Evolutionary conservation across 148 eudicot species (phyloP), one percentile per base, ranked within the genome.

Genomic region (Rhododendron griersonianum): DNA sequence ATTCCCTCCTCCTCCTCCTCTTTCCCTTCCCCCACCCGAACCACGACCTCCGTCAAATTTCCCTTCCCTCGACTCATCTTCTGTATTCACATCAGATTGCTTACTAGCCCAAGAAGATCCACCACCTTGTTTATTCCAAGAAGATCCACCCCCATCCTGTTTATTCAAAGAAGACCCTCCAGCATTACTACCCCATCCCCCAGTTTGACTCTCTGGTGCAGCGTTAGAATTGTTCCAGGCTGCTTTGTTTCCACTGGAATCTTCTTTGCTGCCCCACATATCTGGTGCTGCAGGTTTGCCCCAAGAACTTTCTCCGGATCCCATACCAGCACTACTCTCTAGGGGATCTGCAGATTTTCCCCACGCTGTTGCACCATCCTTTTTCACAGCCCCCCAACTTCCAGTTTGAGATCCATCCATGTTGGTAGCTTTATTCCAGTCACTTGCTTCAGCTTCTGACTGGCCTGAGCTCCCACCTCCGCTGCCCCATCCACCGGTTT

Each of bases 21-120:
- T 85, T 51, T 91, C 92, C 78, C 92, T 87, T 71, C 93, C 79
- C 61, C 93, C 94, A 74, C 93, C 90, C 11, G 63, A 87, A 83
- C 88, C 91, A 39, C 87, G 88, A 11, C 89, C 90, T 18, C 88
- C 89, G 21, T 48, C 86, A 83, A 86, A 88, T 82, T 78, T 35
- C 2, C 69, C 83, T 67, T 84, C 89, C n/a, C 28, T 63, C 35
- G 55, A 82, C n/a, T 61, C 76, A 28, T 69, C 86, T 53, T 57
- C 86, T 14, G 53, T 30, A 79, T 79, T 78, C 39, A 0, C 83
- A 79, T 85, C 83, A 61, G 18, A 30, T 85, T 85, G 89, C 74
- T 85, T 85, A 18, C 81, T 65, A 57, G 79, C 53, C 82, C 85
- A 81, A 15, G 84, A 84, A 81, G 86, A 81, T 57, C 88, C 81